Conservation (phyloP, 1,139 yeast genomes). For the Hyphopichia wangnamkhiaoensis region DNA sequence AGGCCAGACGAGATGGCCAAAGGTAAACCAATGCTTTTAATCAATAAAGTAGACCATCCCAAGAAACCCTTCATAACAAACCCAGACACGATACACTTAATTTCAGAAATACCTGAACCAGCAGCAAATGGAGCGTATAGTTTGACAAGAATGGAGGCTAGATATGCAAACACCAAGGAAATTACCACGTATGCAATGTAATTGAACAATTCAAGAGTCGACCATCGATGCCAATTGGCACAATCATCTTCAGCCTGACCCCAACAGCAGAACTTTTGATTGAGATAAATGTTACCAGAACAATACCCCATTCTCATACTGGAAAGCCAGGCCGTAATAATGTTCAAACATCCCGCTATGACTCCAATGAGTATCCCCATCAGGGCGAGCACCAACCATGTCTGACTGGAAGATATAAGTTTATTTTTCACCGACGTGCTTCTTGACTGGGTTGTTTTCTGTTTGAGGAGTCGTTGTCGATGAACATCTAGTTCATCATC, state of each 20-base stretch:
- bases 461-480: slow-evolving; percentile 28
- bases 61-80: slow-evolving; percentile 79
- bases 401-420: slow-evolving; percentile 53
- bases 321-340: slow-evolving; percentile 85
- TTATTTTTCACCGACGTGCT: slow-evolving; percentile 23
- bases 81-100: slow-evolving; percentile 93
- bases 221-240: slow-evolving; percentile 58
- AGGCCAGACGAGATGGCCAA: slow-evolving; percentile 82
- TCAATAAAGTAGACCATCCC: slow-evolving; percentile 67
- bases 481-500: slow-evolving; percentile 71
- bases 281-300: slow-evolving; percentile 65
- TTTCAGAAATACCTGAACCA: slow-evolving; percentile 96
- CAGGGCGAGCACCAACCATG: slow-evolving; percentile 72
- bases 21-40: slow-evolving; percentile 82
- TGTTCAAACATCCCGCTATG: slow-evolving; percentile 78
- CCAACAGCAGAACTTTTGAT: slow-evolving; percentile 80
- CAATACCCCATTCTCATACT: slow-evolving; percentile 81
- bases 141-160: slow-evolving; percentile 70
- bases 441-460: slow-evolving; percentile 13
- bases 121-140: slow-evolving; percentile 87
- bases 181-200: slow-evolving; percentile 61
- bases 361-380: slow-evolving; percentile 79
- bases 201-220: slow-evolving; percentile 41
- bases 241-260: slow-evolving; percentile 54
- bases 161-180: slow-evolving; percentile 61